phyloP scores from a whole-genome alignment of 2,329 filamentous ascomycete species.

The Neofusicoccum sp. region DNA sequence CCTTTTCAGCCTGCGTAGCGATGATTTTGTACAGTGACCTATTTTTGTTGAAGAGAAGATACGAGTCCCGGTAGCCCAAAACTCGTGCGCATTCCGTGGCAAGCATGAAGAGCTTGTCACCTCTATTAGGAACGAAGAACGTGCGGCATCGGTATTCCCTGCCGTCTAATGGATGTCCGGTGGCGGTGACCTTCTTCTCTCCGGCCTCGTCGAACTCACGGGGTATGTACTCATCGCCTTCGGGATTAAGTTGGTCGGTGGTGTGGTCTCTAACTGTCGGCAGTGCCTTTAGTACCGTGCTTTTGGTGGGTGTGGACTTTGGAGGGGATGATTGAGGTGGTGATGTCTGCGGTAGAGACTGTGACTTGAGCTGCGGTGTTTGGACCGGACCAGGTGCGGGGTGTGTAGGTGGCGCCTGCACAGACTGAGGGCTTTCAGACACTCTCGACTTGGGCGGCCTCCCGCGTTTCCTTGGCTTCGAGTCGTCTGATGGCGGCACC shows the following conservation, averaged over 20 bases:
- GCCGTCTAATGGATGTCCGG: constrained; percentile 78
- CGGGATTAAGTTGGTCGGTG: constrained; percentile 86
- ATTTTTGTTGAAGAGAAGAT: constrained; percentile 98
- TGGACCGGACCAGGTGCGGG: constrained; percentile 48
- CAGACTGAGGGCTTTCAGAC: constrained; percentile 60
- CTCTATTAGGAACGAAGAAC: constrained; percentile 87
- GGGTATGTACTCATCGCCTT: constrained; percentile 92
- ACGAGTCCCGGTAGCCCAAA: constrained; percentile 94
- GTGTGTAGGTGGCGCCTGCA: constrained; percentile 56
- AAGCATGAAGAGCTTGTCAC: constrained; percentile 96
- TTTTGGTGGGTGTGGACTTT: constrained; percentile 79
- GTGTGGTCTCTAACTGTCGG: constrained; percentile 97
- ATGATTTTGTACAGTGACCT: constrained; percentile 97
- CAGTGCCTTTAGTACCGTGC: constrained; percentile 81
- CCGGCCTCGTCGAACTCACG: constrained; percentile 91
- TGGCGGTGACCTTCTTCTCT: constrained; percentile 87
- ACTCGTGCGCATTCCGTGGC: constrained; percentile 96
- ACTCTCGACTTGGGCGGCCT: constrained; percentile 65
- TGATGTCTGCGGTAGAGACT: constrained; percentile 52
- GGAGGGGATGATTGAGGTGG: constrained; percentile 66
- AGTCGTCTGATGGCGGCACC: constrained; percentile 30
- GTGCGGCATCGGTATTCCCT: constrained; percentile 92
- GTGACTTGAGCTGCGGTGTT: constrained; percentile 58
- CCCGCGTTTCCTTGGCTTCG: constrained; percentile 47
- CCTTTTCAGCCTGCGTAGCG: constrained; percentile 92